These are phyloP conservation scores for Clohesyomyces aquaticus DNA, from an alignment of 495 filamentous ascomycete genomes.

Conservation along the genomic window DNA sequence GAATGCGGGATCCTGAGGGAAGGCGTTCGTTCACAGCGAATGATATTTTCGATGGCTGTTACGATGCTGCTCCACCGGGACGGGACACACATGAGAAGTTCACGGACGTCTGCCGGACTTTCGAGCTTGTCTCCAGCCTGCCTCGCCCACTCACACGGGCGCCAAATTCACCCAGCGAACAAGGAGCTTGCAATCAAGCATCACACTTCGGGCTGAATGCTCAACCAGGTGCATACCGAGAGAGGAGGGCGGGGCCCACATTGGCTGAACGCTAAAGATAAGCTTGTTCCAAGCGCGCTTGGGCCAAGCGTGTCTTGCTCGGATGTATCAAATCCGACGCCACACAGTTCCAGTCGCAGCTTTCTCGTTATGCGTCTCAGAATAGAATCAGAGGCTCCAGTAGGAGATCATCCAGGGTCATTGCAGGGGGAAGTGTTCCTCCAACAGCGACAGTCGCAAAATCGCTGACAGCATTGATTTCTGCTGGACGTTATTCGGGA, in stretches of 20 bases:
- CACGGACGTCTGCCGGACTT: neutral
- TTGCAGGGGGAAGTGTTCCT: constrained; percentile 5
- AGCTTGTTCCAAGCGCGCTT: constrained; percentile 38
- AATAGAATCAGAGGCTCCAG: constrained; percentile 7
- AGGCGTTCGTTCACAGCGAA: neutral
- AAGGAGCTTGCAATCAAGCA: neutral
- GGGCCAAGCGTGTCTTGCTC: constrained; percentile 10
- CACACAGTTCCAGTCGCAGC: constrained; percentile 35
- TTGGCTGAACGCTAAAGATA: constrained; percentile 31
- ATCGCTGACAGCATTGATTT: neutral
- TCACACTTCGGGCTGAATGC: neutral
- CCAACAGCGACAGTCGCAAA: neutral
- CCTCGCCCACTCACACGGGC: constrained; percentile 1
- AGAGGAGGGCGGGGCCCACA: constrained; percentile 14
- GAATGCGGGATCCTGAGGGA: neutral
- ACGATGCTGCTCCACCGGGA: neutral
- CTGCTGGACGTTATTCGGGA: neutral
- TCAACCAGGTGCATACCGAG: neutral
- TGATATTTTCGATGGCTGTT: neutral
- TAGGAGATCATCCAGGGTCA: neutral
- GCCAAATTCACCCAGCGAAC: neutral
- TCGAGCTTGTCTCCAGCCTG: neutral
- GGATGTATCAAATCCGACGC: constrained; percentile 41
- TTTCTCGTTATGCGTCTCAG: constrained; percentile 15
- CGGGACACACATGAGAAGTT: neutral